Percentiles rank a stretch among this genome's conserved stretches.
Evolutionary conservation across 106 monocot genomes (phyloP).

Genomic region (Allium cepa): DNA sequence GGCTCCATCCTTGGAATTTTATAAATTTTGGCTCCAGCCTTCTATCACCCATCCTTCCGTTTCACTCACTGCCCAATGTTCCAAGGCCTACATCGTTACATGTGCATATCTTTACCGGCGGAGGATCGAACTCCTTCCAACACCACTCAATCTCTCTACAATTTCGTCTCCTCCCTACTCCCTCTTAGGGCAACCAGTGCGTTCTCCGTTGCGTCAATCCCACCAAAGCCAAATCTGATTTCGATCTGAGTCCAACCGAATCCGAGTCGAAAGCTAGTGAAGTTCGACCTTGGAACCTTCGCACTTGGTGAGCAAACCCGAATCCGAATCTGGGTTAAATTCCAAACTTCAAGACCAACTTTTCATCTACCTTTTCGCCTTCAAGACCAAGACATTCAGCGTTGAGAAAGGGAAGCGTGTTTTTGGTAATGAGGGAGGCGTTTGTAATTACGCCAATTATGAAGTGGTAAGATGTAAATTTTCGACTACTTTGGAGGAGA

Average conservation of each 20-base stretch:
- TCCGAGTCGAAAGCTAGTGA: not conserved
- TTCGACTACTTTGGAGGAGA: conserved; percentile 52
- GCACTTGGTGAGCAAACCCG: conserved; percentile 1
- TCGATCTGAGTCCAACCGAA: conserved; percentile 3
- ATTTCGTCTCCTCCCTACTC: conserved; percentile 13
- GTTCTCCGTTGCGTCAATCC: conserved; percentile 16
- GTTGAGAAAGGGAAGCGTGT: not conserved
- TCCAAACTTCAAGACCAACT: not conserved
- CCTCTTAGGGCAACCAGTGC: conserved; percentile 14
- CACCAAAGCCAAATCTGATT: not conserved
- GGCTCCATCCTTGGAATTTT: no score
- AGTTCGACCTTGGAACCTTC: conserved; percentile 12
- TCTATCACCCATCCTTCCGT: no score
- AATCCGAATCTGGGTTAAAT: conserved; percentile 5
- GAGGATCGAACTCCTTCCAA: conserved; percentile 1
- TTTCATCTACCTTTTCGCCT: conserved; percentile 6
- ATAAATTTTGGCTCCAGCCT: no score
- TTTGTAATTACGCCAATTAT: no score
- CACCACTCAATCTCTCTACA: no score
- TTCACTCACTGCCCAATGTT: conserved; percentile 4
- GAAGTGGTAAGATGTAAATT: conserved; percentile 41
- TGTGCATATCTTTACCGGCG: not conserved
- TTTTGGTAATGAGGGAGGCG: conserved; percentile 1
- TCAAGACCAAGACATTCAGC: not conserved
- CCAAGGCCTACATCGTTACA: not conserved